Percentiles rank a stretch among this genome's conserved stretches.
phyloP scores from a whole-genome alignment of 2,329 filamentous ascomycete species.

The Diaporthe caulivora region DNA sequence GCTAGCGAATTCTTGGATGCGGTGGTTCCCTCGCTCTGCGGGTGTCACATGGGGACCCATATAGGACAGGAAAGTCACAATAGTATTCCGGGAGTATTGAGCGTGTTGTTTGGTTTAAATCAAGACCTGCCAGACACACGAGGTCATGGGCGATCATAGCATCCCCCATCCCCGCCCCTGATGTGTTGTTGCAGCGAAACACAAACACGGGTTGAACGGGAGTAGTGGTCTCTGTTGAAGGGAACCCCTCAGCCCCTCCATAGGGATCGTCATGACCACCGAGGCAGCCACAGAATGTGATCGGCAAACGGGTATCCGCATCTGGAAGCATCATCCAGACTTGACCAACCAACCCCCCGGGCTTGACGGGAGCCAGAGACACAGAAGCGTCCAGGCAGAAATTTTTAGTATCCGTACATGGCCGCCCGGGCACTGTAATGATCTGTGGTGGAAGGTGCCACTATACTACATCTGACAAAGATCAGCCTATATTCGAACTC shows the following conservation, averaged over 20 bases:
- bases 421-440: no score
- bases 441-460: no score
- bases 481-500: no score
- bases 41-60: no score
- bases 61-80: no score
- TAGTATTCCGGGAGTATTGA: no score
- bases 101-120: no score
- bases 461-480: no score
- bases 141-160: no score
- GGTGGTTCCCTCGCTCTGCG: not conserved
- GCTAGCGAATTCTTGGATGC: not conserved
- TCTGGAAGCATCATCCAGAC: constrained; percentile 12
- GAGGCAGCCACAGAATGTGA: not conserved
- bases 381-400: not conserved
- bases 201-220: not conserved
- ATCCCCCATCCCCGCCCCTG: no score
- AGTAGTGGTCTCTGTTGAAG: not conserved
- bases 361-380: constrained; percentile 20
- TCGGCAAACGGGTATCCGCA: constrained; percentile 24
- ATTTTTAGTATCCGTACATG: no score
- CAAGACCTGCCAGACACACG: no score
- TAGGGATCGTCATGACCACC: not conserved
- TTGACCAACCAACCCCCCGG: not conserved
- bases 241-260: not conserved
- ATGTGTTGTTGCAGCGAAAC: not conserved